Evolutionary conservation across 352 stramenopile species (phyloP), one percentile per base, ranked within the genome.

Genomic region (Plasmopara muralis): DNA sequence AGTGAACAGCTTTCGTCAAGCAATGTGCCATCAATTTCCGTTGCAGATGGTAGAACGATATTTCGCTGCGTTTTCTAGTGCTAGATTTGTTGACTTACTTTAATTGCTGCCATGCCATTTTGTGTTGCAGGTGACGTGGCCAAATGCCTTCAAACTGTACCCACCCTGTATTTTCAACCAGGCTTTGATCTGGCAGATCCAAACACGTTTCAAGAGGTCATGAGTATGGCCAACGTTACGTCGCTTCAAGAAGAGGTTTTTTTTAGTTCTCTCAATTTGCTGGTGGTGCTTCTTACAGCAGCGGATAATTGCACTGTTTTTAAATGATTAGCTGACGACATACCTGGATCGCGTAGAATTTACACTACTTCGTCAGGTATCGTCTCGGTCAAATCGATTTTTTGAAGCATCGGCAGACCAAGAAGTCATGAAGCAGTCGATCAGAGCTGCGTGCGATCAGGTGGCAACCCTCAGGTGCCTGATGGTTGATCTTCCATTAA

Each of bases 301-400:
- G 20, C 20, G 20, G 20, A 25, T 25, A 25, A 25, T 25, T 25
- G 20, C 20, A 25, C 3, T 25, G 20, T 25, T 25, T 25, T 25
- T 25, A 25, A 25, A 3, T 30, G 15, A 46, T 12, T 47, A 87
- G 79, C 55, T 94, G 34, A 87, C 81, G 8, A 72, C 69, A 39
- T 91, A 92, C 59, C 57, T 94, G 48, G 83, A 94, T 56, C 75
- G 77, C 29, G 83, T 94, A 39, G 81, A 94, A 53, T 87, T 92
- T 55, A 89, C 81, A 34, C 66, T 94, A 43, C 66, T 94, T 39
- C 79, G 83, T 2, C 81, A 94, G 56, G 81, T 94, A 31, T 90
- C 81, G 31, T 92, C 81, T 8, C 75, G 83, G 12, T 91, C 83
- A 1, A 77, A 94, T 51, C 74, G 77, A 15, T 92, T 94, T 66